Percentiles rank a stretch among this genome's conserved stretches.
Evolutionary conservation across 169 alveolate species (phyloP).

Genomic region (Besnoitia besnoiti): DNA sequence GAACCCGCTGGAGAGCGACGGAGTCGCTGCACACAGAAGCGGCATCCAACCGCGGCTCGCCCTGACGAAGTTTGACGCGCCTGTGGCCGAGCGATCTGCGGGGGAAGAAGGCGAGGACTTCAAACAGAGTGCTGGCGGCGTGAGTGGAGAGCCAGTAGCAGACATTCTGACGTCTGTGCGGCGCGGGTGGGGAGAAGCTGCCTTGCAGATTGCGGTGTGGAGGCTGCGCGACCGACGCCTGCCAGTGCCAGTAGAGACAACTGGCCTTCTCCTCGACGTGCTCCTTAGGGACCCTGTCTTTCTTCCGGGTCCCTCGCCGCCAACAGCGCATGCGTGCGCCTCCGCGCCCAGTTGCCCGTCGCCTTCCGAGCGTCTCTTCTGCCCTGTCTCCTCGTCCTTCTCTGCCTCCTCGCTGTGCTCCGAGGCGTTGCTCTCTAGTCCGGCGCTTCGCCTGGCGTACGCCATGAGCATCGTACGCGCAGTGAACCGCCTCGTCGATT

Average conservation of each 20-base stretch:
- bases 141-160: neutral
- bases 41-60: no score
- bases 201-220: neutral
- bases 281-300: neutral
- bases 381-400: neutral
- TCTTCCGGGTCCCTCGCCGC: slow-evolving; percentile 4
- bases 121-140: no score
- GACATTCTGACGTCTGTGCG: neutral
- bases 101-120: no score
- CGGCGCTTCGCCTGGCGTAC: slow-evolving; percentile 33
- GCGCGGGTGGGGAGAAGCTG: neutral
- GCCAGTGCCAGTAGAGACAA: slow-evolving; percentile 1
- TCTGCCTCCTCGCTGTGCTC: neutral
- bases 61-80: no score
- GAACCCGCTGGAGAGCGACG: no score
- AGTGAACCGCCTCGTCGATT: slow-evolving; percentile 35
- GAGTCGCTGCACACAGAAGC: no score
- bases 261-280: neutral
- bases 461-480: slow-evolving; percentile 40
- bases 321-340: neutral
- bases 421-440: neutral
- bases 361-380: slow-evolving; percentile 4
- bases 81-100: no score
- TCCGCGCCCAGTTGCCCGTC: neutral
- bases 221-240: neutral